phyloP scores from a whole-genome alignment of 305 asterid genomes.

The Fraxinus ornus region DNA sequence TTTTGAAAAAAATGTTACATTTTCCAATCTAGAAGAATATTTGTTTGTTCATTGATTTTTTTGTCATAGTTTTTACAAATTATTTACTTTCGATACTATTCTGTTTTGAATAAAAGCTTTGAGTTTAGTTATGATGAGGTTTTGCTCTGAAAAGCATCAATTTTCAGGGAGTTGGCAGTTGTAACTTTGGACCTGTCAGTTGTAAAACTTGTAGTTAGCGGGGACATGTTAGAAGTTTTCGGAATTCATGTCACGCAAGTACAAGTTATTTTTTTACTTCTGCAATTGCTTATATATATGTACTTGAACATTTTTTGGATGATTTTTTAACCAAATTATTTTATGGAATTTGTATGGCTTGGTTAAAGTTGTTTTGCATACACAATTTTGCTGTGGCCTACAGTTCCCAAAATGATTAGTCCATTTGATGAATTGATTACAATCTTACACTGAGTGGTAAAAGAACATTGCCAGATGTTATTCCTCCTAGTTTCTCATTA shows the following conservation, averaged over 20 bases:
- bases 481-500: slow-evolving; percentile 18
- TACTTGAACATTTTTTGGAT: not conserved
- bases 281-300: not conserved
- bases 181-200: not conserved
- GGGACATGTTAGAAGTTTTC: not conserved
- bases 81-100: not conserved
- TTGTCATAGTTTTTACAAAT: not conserved
- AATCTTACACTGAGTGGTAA: not conserved
- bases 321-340: not conserved
- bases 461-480: not conserved
- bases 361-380: slow-evolving; percentile 4
- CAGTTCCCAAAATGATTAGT: not conserved
- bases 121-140: not conserved
- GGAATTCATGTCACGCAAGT: not conserved
- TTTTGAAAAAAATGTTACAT: slow-evolving; percentile 3
- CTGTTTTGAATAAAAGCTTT: not conserved
- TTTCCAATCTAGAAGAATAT: not conserved
- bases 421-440: slow-evolving; percentile 12
- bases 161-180: not conserved
- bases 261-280: not conserved
- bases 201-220: not conserved
- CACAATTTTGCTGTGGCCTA: slow-evolving; percentile 5
- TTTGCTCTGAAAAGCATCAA: not conserved
- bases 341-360: not conserved
- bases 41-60: not conserved